Conservation (phyloP, 768 basidiomycete species). For the Podaxis mareebaensis region DNA sequence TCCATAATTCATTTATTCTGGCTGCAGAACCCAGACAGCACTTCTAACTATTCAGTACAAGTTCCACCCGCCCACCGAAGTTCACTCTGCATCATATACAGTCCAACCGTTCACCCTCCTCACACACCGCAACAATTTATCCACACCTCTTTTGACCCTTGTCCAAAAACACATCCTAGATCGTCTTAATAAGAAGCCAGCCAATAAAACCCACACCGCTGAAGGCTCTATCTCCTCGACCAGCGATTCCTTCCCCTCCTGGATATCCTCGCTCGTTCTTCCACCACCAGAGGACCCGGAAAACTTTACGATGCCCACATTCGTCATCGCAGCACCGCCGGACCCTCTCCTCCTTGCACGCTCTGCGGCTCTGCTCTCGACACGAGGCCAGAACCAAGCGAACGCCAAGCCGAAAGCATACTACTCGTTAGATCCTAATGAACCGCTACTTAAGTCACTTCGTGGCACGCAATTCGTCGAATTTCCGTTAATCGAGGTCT, state of each 20-base stretch:
- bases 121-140: conserved; percentile 63
- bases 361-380: conserved; percentile 7
- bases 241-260: conserved; percentile 40
- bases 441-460: conserved; percentile 49
- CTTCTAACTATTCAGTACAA: conserved; percentile 74
- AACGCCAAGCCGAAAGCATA: conserved; percentile 39
- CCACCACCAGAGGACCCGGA: conserved; percentile 59
- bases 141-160: conserved; percentile 48
- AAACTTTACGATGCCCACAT: conserved; percentile 56
- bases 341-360: conserved; percentile 29
- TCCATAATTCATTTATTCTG: neutral
- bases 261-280: conserved; percentile 54
- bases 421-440: conserved; percentile 55
- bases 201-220: neutral
- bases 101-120: conserved; percentile 50
- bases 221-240: neutral
- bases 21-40: conserved; percentile 60
- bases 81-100: conserved; percentile 31
- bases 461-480: conserved; percentile 73
- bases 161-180: conserved; percentile 50
- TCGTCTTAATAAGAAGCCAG: conserved; percentile 43
- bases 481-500: conserved; percentile 81
- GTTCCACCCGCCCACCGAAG: conserved; percentile 53
- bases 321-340: conserved; percentile 53
- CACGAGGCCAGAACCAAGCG: conserved; percentile 12